A percentile compares a stretch with the other conserved stretches of the same genome.
Conservation (phyloP, 768 basidiomycete genomes). For the Lactarius sanguifluus region DNA sequence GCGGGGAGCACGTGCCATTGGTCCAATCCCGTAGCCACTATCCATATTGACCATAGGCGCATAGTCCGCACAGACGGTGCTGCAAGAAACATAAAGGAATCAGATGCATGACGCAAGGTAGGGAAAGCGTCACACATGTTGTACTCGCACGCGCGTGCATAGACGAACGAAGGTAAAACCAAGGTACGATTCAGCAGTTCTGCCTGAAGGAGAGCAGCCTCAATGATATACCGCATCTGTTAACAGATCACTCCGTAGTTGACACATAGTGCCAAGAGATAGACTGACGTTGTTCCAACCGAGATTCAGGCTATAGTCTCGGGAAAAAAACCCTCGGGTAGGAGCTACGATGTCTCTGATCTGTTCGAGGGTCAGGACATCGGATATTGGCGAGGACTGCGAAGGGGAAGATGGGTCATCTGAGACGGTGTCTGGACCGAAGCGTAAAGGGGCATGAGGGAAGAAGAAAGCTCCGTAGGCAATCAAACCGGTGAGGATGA, state of each 20-base stretch:
- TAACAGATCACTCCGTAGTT: slow-evolving; percentile 11
- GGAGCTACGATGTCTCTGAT: slow-evolving; percentile 38
- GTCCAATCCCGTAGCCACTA: slow-evolving; percentile 42
- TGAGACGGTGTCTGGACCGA: background rate
- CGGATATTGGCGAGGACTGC: background rate
- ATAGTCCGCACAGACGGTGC: slow-evolving; percentile 42
- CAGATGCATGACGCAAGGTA: slow-evolving; percentile 15
- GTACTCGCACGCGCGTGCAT: slow-evolving; percentile 48
- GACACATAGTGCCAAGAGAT: too few species aligned
- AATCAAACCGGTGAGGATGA: slow-evolving; percentile 13
- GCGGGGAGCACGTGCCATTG: slow-evolving; percentile 44
- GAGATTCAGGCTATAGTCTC: slow-evolving; percentile 44
- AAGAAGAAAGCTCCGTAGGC: slow-evolving; percentile 14
- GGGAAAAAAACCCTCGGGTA: slow-evolving; percentile 43
- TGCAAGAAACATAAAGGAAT: slow-evolving; percentile 19
- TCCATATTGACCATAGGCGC: slow-evolving; percentile 46
- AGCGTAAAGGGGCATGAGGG: background rate
- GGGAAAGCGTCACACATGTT: slow-evolving; percentile 33
- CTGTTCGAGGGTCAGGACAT: slow-evolving; percentile 35
- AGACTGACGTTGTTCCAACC: slow-evolving; percentile 51
- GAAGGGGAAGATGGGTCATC: background rate
- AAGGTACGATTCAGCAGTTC: slow-evolving; percentile 44
- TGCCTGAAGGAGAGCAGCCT: slow-evolving; percentile 47
- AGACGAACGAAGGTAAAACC: slow-evolving; percentile 46
- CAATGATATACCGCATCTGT: slow-evolving; percentile 51